Percentiles rank a stretch among this genome's conserved stretches.
These are phyloP conservation scores for Helotiales sp. DNA, from an alignment of 2,329 filamentous ascomycete genomes.

Conservation along the genomic window DNA sequence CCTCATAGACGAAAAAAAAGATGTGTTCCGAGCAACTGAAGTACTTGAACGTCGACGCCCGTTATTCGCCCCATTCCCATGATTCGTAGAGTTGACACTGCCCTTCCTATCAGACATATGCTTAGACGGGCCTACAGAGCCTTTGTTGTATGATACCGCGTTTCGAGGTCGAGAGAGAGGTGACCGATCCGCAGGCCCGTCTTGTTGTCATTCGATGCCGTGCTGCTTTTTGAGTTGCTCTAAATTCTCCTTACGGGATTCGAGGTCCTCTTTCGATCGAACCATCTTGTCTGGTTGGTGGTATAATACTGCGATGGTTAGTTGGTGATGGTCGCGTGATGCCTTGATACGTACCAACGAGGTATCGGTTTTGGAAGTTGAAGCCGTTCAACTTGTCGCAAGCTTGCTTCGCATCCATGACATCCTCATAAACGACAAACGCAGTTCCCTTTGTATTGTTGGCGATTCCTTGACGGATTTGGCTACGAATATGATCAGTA, in stretches of 20 bases:
- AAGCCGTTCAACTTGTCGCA: constrained; percentile 99
- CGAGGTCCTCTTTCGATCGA: constrained; percentile 90
- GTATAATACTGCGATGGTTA: constrained; percentile 58
- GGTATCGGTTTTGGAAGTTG: constrained; percentile 99
- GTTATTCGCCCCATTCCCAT: constrained; percentile 11
- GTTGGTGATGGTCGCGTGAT: constrained; percentile 14
- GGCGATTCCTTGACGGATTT: constrained; percentile 97
- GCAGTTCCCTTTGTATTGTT: constrained; percentile 97
- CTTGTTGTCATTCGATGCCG: constrained; percentile 94
- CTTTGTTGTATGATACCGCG: constrained; percentile 17
- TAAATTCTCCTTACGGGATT: constrained; percentile 93
- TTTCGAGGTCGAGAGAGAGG: constrained; percentile 19
- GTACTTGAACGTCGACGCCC: constrained; percentile 21
- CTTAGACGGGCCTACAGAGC: constrained; percentile 30
- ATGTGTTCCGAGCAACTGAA: constrained; percentile 13
- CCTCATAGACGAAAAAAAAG: constrained; percentile 33
- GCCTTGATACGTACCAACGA: constrained; percentile 72
- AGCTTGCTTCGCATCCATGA: constrained; percentile 96
- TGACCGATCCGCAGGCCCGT: constrained; percentile 59
- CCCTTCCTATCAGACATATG: constrained; percentile 39
- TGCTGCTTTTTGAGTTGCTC: constrained; percentile 97
- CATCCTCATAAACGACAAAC: constrained; percentile 99
- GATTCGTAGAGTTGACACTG: constrained; percentile 17
- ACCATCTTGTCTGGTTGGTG: constrained; percentile 78
- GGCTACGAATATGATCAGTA: constrained; percentile 53